Evolutionary conservation across 2,329 filamentous ascomycete genomes (phyloP).

Genomic region (Metarhizium guizhouense): DNA sequence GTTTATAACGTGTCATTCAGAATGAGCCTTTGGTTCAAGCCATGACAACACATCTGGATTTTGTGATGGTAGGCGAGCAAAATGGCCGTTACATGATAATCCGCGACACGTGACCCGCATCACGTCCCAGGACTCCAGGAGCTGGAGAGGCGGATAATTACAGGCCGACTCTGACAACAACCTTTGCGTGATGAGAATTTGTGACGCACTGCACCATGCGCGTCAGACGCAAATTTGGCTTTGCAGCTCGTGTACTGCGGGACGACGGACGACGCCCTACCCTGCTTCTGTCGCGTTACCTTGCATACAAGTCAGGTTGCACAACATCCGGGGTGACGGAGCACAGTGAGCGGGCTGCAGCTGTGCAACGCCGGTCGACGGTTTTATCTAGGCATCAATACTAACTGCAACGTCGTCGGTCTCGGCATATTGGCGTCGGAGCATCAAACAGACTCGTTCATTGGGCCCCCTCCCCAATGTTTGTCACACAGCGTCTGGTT

Average conservation of each 20-base stretch:
- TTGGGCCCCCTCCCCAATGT: neutral
- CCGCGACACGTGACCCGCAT: no score
- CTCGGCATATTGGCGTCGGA: neutral
- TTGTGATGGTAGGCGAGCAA: no score
- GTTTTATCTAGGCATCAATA: neutral
- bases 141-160: no score
- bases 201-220: conserved; percentile 4
- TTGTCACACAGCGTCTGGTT: neutral
- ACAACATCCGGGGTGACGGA: neutral
- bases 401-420: neutral
- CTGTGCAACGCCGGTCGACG: neutral
- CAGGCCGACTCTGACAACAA: no score
- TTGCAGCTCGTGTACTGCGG: neutral
- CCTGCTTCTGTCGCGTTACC: neutral
- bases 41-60: no score
- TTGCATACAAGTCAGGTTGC: neutral
- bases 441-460: neutral
- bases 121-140: no score
- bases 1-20: no score
- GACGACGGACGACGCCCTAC: neutral
- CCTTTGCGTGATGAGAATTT: neutral
- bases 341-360: neutral
- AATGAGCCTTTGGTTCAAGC: no score
- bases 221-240: conserved; percentile 1
- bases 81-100: no score